phyloP scores from a whole-genome alignment of 148 eudicot genomes.

The Hydrangea macrophylla region DNA sequence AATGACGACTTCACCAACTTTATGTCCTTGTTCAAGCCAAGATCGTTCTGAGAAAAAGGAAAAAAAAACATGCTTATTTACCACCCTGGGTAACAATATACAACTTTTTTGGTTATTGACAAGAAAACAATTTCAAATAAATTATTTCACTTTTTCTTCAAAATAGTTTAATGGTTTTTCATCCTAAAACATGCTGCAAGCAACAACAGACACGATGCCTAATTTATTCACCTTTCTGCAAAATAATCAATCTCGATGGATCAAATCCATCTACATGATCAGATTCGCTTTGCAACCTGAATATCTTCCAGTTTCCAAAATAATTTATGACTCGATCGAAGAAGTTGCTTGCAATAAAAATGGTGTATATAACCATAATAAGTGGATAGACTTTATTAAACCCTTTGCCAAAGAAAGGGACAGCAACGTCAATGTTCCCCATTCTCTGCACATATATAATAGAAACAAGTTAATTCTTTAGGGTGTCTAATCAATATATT shows the following conservation, averaged over 20 bases:
- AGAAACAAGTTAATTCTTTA: constrained; percentile 1
- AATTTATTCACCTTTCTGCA: constrained; percentile 67
- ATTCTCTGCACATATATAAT: constrained; percentile 59
- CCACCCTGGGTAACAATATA: not conserved
- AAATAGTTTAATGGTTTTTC: too few species aligned
- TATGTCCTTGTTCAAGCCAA: constrained; percentile 94
- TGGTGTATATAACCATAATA: constrained; percentile 86
- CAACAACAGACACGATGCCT: constrained; percentile 3
- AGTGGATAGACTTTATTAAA: constrained; percentile 93
- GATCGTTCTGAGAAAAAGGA: constrained; percentile 52
- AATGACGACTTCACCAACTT: constrained; percentile 83
- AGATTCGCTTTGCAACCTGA: constrained; percentile 60
- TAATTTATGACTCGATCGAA: constrained; percentile 71
- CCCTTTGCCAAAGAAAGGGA: constrained; percentile 90
- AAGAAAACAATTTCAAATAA: not conserved
- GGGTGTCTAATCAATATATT: not conserved
- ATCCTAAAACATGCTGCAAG: not conserved
- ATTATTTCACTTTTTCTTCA: not conserved
- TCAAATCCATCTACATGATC: constrained; percentile 85
- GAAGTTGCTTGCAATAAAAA: constrained; percentile 88
- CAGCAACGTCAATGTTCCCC: constrained; percentile 96
- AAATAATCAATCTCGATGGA: constrained; percentile 80
- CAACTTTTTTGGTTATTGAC: not conserved
- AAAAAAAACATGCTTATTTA: not conserved
- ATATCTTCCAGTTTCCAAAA: constrained; percentile 90